Base-by-base conservation (phyloP, 140 eudicot genomes). In the Flaveria floridana region DNA sequence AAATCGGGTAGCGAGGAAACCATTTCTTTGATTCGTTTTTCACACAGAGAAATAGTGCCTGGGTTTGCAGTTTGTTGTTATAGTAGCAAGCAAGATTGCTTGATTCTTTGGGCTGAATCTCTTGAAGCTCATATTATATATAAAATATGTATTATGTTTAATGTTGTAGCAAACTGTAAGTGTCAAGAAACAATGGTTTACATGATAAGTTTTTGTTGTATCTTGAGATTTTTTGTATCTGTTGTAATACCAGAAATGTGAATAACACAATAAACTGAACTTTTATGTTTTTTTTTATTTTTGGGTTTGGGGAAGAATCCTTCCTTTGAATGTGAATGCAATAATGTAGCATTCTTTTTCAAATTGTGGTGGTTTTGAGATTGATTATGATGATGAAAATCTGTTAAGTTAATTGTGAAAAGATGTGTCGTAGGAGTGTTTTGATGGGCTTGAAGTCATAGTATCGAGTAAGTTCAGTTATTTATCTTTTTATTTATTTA, bases 21-120 rank as follows among this genome's bases (percentile, higher is more conserved):
- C 70, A 75, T 85, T 82, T 79, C 70, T 82, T 85, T 79, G 75
- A 79, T 82, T 79, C 77, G 50, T 77, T 76, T 80, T 84, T 71
- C 64, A 44, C 59, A 75, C 68, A 78, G 77, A 76, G 65, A 61
- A 62, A 48, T 51, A 25, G 44, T 20, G 61, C 73, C 30, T 67
- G 75, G 69, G 58, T 71, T 63, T 76, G 81, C 77, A 67, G 84
- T 67, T 59, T 69, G 75, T 20, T 37, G 77, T 61, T 21, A 53
- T 51, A 66, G 50, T 42, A 55, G 75, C 69, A 48, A 74, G 80
- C 80, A 42, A 23, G 58, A 57, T 76, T 72, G 74, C 68, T 81
- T 78, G 68, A 71, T 78, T 78, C 78, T 81, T 81, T 77, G 80
- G 80, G 72, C 70, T 7, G 65, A 71, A 83, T 65, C 78, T 68